Evolutionary conservation across 2,329 filamentous ascomycete genomes (phyloP).

Genomic region (Penicillium sp.): DNA sequence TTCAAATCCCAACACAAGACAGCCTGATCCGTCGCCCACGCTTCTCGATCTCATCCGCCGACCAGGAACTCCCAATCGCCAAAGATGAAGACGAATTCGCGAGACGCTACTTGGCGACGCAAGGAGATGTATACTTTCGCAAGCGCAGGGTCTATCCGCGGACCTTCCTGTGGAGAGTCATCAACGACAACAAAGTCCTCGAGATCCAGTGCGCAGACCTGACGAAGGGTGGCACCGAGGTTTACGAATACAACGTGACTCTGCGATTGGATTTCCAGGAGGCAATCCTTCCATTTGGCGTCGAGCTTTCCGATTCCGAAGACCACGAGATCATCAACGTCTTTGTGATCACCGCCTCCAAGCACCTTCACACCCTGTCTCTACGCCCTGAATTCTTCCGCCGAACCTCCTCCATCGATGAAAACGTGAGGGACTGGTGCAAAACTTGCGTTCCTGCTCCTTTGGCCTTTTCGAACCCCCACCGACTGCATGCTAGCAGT

Average conservation of each 20-base stretch:
- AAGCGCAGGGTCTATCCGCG: constrained; percentile 73
- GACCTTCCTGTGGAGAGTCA: constrained; percentile 86
- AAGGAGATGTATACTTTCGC: constrained; percentile 83
- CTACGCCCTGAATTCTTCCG: constrained; percentile 81
- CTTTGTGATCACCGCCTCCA: constrained; percentile 77
- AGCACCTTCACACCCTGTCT: constrained; percentile 80
- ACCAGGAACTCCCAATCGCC: constrained; percentile 42
- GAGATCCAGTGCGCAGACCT: constrained; percentile 84
- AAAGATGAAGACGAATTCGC: constrained; percentile 71
- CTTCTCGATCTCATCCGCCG: constrained; percentile 49
- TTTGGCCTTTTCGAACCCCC: constrained; percentile 75
- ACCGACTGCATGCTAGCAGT: constrained; percentile 74
- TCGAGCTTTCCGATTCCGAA: constrained; percentile 77
- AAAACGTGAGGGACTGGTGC: constrained; percentile 73
- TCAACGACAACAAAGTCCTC: constrained; percentile 76
- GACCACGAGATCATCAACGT: constrained; percentile 76
- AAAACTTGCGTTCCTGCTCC: constrained; percentile 73
- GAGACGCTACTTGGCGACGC: constrained; percentile 69
- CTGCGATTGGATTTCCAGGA: constrained; percentile 76
- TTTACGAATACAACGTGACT: constrained; percentile 69
- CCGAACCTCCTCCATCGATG: constrained; percentile 67
- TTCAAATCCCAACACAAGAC: constrained; percentile 60
- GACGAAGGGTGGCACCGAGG: constrained; percentile 64
- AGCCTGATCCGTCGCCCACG: constrained; percentile 48
- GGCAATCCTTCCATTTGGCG: constrained; percentile 71